These are phyloP conservation scores for Echinochloa phyllopogon DNA, from an alignment of 176 grass and related monocot genomes.

Conservation along the genomic window DNA sequence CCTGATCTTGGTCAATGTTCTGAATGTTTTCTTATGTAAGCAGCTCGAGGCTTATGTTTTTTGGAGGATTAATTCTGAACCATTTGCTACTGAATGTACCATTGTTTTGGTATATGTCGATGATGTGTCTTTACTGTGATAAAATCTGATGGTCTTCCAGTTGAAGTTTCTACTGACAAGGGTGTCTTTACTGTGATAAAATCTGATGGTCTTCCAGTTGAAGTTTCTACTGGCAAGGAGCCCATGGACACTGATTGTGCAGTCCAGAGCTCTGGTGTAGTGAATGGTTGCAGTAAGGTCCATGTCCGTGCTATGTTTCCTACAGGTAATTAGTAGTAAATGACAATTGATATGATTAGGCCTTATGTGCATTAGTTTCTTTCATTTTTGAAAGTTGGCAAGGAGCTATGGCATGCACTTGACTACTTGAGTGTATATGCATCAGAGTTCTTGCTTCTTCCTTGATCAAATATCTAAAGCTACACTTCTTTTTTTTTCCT, in stretches of 20 bases:
- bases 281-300: slow-evolving; percentile 3
- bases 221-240: slow-evolving; percentile 12
- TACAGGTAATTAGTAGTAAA: neutral
- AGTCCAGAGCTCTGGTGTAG: slow-evolving; percentile 19
- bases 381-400: neutral
- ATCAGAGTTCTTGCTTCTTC: slow-evolving; percentile 20
- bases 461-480: slow-evolving; percentile 6
- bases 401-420: neutral
- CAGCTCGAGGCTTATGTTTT: neutral
- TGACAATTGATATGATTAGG: neutral
- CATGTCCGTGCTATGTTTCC: neutral
- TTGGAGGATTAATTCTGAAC: neutral
- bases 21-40: no score
- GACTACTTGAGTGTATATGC: neutral
- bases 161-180: no score
- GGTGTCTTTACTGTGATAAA: no score
- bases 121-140: neutral
- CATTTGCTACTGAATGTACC: neutral
- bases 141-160: neutral
- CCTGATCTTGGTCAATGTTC: no score
- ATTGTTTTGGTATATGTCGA: neutral
- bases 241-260: slow-evolving; percentile 8
- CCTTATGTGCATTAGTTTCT: slow-evolving; percentile 25
- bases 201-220: neutral
- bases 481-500: neutral